Evolutionary conservation across 768 basidiomycete species (phyloP).

Genomic region (Leccinum boreale): DNA sequence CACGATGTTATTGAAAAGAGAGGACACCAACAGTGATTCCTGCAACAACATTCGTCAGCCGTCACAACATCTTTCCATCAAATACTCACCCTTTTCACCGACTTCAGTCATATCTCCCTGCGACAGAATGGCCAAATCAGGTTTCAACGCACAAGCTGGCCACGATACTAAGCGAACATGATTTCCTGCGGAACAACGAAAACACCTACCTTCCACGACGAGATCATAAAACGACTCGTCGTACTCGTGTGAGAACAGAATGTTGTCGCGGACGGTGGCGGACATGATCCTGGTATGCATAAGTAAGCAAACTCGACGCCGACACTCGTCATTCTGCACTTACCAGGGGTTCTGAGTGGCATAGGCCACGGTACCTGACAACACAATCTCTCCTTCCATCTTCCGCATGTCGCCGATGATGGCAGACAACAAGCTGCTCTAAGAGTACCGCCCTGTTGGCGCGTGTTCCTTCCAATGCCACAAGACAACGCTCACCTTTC

Average conservation of each 20-base stretch:
- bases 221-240: constrained; percentile 81
- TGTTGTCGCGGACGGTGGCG: constrained; percentile 84
- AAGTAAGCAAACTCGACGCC: not conserved
- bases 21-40: constrained; percentile 52
- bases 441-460: not conserved
- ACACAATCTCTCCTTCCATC: constrained; percentile 63
- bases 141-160: constrained; percentile 77
- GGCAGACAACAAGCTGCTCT: constrained; percentile 75
- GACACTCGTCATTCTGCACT: constrained; percentile 8
- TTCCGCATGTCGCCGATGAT: constrained; percentile 87
- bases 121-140: constrained; percentile 75
- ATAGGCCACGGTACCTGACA: constrained; percentile 75
- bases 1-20: constrained; percentile 2
- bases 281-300: constrained; percentile 67
- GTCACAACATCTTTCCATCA: not conserved
- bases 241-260: constrained; percentile 85
- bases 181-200: not conserved
- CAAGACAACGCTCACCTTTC: constrained; percentile 56
- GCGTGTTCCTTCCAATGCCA: not conserved
- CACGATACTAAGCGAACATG: not conserved
- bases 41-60: constrained; percentile 10
- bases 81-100: constrained; percentile 68
- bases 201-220: constrained; percentile 65
- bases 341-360: constrained; percentile 87
- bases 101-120: constrained; percentile 85